A percentile compares a stretch with the other conserved stretches of the same genome.
Conservation (phyloP, 1,284 basidiomycete species). For the Cryptococcus jaspeensis region DNA sequence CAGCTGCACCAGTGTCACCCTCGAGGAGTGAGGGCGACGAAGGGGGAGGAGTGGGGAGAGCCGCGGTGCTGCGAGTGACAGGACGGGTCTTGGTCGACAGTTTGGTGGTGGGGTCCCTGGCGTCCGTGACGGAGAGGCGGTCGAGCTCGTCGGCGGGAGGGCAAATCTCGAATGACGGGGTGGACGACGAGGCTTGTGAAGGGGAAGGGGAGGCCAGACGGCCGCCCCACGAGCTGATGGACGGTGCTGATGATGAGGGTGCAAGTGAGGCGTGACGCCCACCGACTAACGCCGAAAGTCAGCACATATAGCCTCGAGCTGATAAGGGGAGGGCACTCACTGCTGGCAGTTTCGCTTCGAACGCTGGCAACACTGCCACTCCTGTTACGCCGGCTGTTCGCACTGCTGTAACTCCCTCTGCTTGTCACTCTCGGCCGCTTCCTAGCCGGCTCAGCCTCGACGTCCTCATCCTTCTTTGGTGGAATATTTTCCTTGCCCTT, state of each 20-base stretch:
- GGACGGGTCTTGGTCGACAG: slow-evolving; percentile 31
- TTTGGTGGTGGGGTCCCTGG: slow-evolving; percentile 26
- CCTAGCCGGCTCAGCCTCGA: slow-evolving; percentile 18
- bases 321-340: slow-evolving; percentile 15
- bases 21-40: slow-evolving; percentile 24
- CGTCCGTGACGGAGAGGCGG: slow-evolving; percentile 19
- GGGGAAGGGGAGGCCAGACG: slow-evolving; percentile 37
- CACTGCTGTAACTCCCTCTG: slow-evolving; percentile 15
- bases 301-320: background rate
- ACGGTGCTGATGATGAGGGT: slow-evolving; percentile 21
- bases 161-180: slow-evolving; percentile 26
- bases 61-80: slow-evolving; percentile 10
- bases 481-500: slow-evolving; percentile 50
- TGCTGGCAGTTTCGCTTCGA: slow-evolving; percentile 33
- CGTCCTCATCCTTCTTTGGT: slow-evolving; percentile 35
- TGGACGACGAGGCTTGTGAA: slow-evolving; percentile 33
- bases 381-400: slow-evolving; percentile 9
- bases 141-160: slow-evolving; percentile 25
- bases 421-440: slow-evolving; percentile 36
- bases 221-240: slow-evolving; percentile 18
- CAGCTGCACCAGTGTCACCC: slow-evolving; percentile 12
- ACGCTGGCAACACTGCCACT: slow-evolving; percentile 41
- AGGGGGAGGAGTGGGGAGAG: slow-evolving; percentile 38
- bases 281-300: slow-evolving; percentile 1
- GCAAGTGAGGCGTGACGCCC: slow-evolving; percentile 27